Base-by-base conservation (phyloP, 306 rosid species). In the Ammopiptanthus mongolicus region DNA sequence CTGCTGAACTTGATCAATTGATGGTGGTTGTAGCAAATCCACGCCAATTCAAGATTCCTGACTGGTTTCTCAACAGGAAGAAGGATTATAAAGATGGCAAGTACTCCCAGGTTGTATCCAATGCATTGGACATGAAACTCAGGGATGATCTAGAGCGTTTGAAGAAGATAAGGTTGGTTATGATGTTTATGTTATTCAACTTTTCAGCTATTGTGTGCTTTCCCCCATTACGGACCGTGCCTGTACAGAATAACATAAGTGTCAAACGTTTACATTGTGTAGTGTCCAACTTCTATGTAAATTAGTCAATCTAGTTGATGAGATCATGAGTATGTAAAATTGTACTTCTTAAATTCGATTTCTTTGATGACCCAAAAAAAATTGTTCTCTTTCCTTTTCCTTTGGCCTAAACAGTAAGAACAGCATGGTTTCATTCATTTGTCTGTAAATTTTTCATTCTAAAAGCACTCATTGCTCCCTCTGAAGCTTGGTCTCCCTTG, bases 131-230 rank as follows among this genome's bases (percentile, higher is more conserved):
- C 74, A 91, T 91, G 97, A 91, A 91, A 83, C 90, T 88, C 39
- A 88, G 97, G 84, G 97, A 91, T 72, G 93, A 91, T 73, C 88
- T 91, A 34, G 97, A 91, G 87, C 85, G 97, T n/a, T 79, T 91
- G 89, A 91, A 91, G 89, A 91, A 91, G 89, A 91, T 91, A 84
- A 91, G 94, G 97, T 91, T 17, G 15, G 31, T 58, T 36, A 7
- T 58, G 68, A 3, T 39, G 12, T 5, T 64, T 67, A 0, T 39
- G 25, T 50, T 75, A 19, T 6, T 60, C 6, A 62, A 37, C 8
- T 8, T 68, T 17, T 25, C 70, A 1, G 36, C 59, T 8, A 12
- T n/a, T 28, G 0, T 61, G 4, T 56, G 37, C 39, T 41, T 14
- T 65, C 22, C 23, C 41, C 48, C 50, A 6, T 29, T 17, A 17